Evolutionary conservation across 768 basidiomycete genomes (phyloP).

Genomic region (Boletus reticuloceps): DNA sequence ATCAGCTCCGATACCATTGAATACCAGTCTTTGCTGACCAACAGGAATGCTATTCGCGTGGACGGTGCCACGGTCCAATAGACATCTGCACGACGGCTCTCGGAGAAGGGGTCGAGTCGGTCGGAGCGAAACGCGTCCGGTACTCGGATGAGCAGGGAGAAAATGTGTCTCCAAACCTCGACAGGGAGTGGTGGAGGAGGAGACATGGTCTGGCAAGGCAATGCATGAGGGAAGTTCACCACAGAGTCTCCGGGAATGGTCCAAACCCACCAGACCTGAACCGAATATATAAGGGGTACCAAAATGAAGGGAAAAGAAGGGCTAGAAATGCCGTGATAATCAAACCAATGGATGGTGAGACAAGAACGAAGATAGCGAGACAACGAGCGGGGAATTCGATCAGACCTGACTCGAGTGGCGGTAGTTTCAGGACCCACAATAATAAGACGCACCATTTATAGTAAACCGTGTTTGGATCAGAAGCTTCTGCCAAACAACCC

Average conservation of each 20-base stretch:
- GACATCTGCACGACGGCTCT: constrained; percentile 29
- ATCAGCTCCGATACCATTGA: constrained; percentile 37
- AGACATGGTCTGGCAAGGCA: constrained; percentile 13
- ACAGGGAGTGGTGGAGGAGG: constrained; percentile 28
- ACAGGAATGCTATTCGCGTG: constrained; percentile 31
- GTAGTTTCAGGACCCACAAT: constrained; percentile 13
- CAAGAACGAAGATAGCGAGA: background rate
- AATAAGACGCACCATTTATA: constrained; percentile 24
- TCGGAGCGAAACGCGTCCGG: constrained; percentile 33
- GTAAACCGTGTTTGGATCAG: constrained; percentile 27
- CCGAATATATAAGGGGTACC: background rate
- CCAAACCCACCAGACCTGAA: background rate
- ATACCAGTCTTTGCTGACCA: constrained; percentile 40
- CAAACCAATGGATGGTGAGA: background rate
- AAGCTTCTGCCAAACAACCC: constrained; percentile 33
- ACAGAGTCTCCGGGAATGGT: background rate
- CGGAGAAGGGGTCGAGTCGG: constrained; percentile 40
- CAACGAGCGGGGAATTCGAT: background rate
- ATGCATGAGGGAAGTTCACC: constrained; percentile 4
- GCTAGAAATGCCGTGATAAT: background rate
- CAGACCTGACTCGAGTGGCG: background rate
- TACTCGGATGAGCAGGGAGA: constrained; percentile 34
- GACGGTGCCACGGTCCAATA: constrained; percentile 28
- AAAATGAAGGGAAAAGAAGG: background rate
- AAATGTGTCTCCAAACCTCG: constrained; percentile 42